These are phyloP conservation scores for Lasiodiplodia gonubiensis DNA, from an alignment of 2,329 filamentous ascomycete genomes.

Conservation along the genomic window DNA sequence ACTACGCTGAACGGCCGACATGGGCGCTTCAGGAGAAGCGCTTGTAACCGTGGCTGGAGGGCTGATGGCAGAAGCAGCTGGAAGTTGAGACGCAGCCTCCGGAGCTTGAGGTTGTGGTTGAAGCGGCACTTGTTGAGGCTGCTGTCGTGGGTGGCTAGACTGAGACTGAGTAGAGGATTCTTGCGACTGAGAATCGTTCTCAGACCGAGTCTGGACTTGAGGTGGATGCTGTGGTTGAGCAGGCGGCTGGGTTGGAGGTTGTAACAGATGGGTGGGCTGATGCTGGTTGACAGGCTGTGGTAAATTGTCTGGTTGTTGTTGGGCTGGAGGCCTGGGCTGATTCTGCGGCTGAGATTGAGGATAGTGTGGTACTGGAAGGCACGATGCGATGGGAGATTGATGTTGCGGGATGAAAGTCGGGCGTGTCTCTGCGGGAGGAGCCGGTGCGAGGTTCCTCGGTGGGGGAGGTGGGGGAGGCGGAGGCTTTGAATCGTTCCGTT, in stretches of 20 bases:
- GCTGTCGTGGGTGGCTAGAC: neutral
- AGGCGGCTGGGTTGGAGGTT: neutral
- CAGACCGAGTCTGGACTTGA: neutral
- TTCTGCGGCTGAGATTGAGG: neutral
- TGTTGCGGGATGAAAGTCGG: neutral
- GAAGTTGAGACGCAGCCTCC: neutral
- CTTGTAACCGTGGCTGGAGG: neutral
- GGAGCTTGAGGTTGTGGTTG: neutral
- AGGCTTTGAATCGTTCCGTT: slow-evolving; percentile 25
- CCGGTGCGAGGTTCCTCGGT: slow-evolving; percentile 21
- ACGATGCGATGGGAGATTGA: neutral
- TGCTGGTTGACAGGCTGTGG: neutral
- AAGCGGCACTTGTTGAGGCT: neutral
- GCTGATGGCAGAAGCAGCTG: neutral
- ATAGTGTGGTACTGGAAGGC: neutral
- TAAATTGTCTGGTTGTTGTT: neutral
- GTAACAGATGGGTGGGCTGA: neutral
- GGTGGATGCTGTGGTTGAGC: neutral
- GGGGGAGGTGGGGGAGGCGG: slow-evolving; percentile 20
- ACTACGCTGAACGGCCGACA: neutral
- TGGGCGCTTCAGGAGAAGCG: neutral
- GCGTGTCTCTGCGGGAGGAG: neutral
- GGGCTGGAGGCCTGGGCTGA: neutral
- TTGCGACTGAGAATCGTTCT: neutral
- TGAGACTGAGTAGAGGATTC: neutral